Conservation (phyloP, 495 filamentous ascomycete genomes). For the Penicillium atrosanguineum region DNA sequence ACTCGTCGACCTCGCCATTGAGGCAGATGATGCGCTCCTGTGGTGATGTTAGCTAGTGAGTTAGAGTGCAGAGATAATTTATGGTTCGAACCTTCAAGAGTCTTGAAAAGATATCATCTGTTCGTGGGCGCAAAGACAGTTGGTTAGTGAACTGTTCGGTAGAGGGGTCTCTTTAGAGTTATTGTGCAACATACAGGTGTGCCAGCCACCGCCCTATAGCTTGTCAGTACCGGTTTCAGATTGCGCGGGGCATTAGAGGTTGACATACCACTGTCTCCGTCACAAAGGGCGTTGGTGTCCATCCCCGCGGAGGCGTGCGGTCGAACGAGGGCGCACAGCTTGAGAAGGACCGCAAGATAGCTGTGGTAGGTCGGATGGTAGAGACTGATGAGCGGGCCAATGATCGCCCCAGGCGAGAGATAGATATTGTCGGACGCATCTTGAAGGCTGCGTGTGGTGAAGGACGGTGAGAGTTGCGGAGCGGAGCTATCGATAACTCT, state of each 20-base stretch:
- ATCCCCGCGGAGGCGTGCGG: constrained; percentile 43
- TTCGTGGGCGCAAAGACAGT: constrained; percentile 16
- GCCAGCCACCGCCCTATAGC: constrained; percentile 78
- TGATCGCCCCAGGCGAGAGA: constrained; percentile 28
- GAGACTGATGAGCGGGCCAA: constrained; percentile 10
- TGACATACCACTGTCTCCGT: constrained; percentile 76
- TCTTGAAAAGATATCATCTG: constrained; percentile 83
- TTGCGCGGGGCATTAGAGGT: constrained; percentile 30
- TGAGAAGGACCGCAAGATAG: constrained; percentile 29
- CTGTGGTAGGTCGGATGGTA: constrained; percentile 1
- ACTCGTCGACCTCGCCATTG: constrained; percentile 88
- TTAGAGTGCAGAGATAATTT: neutral
- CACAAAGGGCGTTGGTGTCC: constrained; percentile 70
- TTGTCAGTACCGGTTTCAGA: constrained; percentile 1
- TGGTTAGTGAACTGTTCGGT: constrained; percentile 12
- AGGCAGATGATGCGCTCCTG: constrained; percentile 95
- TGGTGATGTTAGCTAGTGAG: neutral
- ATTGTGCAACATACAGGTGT: constrained; percentile 64
- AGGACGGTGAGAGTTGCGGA: constrained; percentile 1
- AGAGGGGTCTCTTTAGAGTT: neutral
- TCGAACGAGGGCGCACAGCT: constrained; percentile 37
- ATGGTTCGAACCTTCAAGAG: constrained; percentile 60
- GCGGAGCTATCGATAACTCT: constrained; percentile 13
- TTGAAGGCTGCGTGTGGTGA: constrained; percentile 1
- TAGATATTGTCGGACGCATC: constrained; percentile 21